Evolutionary conservation across 2,329 filamentous ascomycete species (phyloP), one percentile per base, ranked within the genome.

Genomic region (Calonectria pauciramosa): DNA sequence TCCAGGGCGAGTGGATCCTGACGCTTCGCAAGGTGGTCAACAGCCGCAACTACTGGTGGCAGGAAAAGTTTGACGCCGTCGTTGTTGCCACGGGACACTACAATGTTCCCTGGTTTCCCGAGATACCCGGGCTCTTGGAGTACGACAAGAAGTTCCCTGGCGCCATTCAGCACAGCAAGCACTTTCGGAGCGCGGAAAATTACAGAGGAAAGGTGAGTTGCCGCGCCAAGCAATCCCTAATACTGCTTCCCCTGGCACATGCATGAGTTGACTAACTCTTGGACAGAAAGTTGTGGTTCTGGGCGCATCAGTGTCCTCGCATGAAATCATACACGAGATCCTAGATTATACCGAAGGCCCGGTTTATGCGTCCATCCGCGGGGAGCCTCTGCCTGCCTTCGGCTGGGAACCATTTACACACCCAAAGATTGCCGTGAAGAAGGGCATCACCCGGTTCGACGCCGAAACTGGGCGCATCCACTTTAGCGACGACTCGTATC

Each of bases 271-370:
- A 66, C 14, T 1, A 32, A 32, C 28, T 4, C 16, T 0, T 13
- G 2, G 4, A 63, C 47, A 91, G 88, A 86, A 82, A 75, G 88
- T 92, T 0, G 82, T 93, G 1, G 87, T 91, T 0, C 87, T 93
- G 10, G 91, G 91, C 1, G 91, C 87, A 11, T 91, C 88, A 1
- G 89, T 92, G 9, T 92, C 90, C 0, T 89, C 90, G 0, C 86
- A 90, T 63, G 91, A 93, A 77, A 89, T 91, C 3, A 85, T 89
- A 2, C 88, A 90, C 66, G 89, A 90, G 52, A 82, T 92, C 4
- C 82, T 74, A 4, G 51, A 63, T 64, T 66, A 56, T 20, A 52
- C 52, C 3, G 52, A 70, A 4, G 23, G 36, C 11, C 68, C 63
- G 7, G 68, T 71, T 13, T 67, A 71, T 26, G 68, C 52, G 2